phyloP scores from a whole-genome alignment of 2,329 filamentous ascomycete species.

The Exophiala xenobiotica region DNA sequence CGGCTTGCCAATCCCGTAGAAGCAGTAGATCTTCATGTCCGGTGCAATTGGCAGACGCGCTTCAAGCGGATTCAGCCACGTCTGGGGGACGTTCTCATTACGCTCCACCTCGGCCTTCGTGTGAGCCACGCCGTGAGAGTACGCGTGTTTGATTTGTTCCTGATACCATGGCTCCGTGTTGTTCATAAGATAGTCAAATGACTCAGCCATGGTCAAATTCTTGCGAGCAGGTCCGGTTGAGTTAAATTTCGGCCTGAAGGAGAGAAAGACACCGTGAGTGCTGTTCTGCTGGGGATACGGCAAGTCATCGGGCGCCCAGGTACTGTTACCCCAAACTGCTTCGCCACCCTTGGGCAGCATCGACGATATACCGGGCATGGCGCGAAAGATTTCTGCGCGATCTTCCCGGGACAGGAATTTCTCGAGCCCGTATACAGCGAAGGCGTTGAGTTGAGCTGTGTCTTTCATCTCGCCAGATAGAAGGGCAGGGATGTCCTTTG shows the following conservation, averaged over 20 bases:
- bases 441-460: conserved; percentile 91
- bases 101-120: conserved; percentile 75
- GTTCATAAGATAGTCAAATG: conserved; percentile 73
- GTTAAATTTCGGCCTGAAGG: conserved; percentile 70
- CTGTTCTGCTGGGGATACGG: conserved; percentile 57
- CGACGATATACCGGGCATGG: conserved; percentile 93
- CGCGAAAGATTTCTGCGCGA: conserved; percentile 87
- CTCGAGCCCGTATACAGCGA: conserved; percentile 94
- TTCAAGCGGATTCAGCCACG: conserved; percentile 97
- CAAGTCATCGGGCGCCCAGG: conserved; percentile 84
- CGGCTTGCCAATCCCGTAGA: conserved; percentile 90
- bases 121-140: conserved; percentile 85
- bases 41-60: conserved; percentile 83
- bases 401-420: conserved; percentile 91
- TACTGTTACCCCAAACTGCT: conserved; percentile 87
- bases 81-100: conserved; percentile 72
- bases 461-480: conserved; percentile 98
- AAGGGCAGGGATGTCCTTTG: conserved; percentile 86
- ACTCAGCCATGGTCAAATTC: conserved; percentile 80
- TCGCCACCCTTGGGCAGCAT: conserved; percentile 96
- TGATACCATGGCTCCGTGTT: conserved; percentile 84
- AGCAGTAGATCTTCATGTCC: conserved; percentile 91
- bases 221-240: conserved; percentile 41
- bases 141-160: conserved; percentile 68
- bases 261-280: conserved; percentile 78